phyloP scores from a whole-genome alignment of 176 grass and related monocot species.

The Carex parvula region DNA sequence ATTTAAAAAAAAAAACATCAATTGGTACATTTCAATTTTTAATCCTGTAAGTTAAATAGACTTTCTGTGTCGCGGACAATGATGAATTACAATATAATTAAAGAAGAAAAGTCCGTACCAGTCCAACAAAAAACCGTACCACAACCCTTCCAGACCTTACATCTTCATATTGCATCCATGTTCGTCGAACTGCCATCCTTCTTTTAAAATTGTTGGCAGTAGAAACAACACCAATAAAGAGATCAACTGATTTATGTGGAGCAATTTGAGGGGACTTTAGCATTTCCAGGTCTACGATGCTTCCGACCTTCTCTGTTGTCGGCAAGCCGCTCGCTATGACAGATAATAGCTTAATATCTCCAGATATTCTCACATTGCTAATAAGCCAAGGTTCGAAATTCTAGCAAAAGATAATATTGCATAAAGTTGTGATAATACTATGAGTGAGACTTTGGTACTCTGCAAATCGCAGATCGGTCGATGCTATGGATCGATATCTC shows the following conservation, averaged over 20 bases:
- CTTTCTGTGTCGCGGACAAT: background rate
- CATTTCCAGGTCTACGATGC: conserved; percentile 50
- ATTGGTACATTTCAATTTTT: background rate
- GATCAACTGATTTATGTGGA: conserved; percentile 48
- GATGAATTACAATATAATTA: conserved; percentile 4
- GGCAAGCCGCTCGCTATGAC: conserved; percentile 81
- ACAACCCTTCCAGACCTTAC: conserved; percentile 50
- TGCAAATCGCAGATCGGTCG: too few relatives aligned
- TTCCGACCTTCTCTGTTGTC: conserved; percentile 65
- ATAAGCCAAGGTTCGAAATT: conserved; percentile 85
- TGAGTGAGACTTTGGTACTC: background rate
- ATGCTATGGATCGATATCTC: too few relatives aligned
- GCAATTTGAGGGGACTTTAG: conserved; percentile 61
- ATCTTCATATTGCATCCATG: conserved; percentile 92
- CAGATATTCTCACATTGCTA: conserved; percentile 56
- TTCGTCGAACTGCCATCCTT: conserved; percentile 81
- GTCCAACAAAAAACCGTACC: conserved; percentile 83
- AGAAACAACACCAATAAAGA: conserved; percentile 92
- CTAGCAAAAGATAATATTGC: conserved; percentile 30
- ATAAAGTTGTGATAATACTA: conserved; percentile 1
- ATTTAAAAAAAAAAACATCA: background rate
- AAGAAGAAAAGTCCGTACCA: conserved; percentile 44
- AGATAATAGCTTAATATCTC: conserved; percentile 73
- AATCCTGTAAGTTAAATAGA: background rate
- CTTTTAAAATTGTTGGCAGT: conserved; percentile 95